Evolutionary conservation across 768 basidiomycete species (phyloP).

Genomic region (Suillus fuscotomentosus): DNA sequence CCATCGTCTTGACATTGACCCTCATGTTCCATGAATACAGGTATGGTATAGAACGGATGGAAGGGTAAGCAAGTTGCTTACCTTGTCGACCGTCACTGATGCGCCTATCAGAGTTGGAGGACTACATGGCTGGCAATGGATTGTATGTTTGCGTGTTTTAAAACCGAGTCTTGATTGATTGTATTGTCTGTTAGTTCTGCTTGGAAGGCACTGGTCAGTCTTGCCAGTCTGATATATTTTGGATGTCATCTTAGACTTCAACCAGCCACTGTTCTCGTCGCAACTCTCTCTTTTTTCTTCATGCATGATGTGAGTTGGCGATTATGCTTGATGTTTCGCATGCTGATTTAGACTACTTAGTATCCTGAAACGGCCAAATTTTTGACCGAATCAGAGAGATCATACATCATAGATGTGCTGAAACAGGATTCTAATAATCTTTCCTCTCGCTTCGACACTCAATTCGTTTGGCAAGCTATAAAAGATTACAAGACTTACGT

Average conservation of each 20-base stretch:
- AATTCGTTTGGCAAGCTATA: slow-evolving; percentile 49
- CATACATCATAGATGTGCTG: slow-evolving; percentile 37
- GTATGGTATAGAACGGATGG: slow-evolving; percentile 33
- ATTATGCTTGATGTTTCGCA: background rate
- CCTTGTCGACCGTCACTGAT: background rate
- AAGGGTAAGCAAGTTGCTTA: slow-evolving; percentile 33
- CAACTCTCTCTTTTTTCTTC: slow-evolving; percentile 40
- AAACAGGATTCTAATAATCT: slow-evolving; percentile 44
- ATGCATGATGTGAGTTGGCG: slow-evolving; percentile 48
- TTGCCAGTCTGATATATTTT: background rate
- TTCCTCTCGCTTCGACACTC: slow-evolving; percentile 41
- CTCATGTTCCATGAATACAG: slow-evolving; percentile 15
- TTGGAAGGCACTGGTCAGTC: slow-evolving; percentile 28
- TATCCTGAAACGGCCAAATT: slow-evolving; percentile 61
- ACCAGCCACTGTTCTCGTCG: slow-evolving; percentile 20
- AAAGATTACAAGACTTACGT: slow-evolving; percentile 42
- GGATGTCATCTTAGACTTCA: background rate
- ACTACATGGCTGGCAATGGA: slow-evolving; percentile 37
- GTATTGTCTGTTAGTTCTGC: slow-evolving; percentile 24
- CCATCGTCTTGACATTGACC: background rate
- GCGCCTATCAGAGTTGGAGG: slow-evolving; percentile 16
- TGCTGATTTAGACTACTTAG: slow-evolving; percentile 20
- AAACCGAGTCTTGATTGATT: background rate
- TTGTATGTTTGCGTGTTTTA: slow-evolving; percentile 21
- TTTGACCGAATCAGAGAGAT: slow-evolving; percentile 44